Evolutionary conservation across 2,329 filamentous ascomycete genomes (phyloP).

Genomic region (Pseudocercospora pini-densiflorae): DNA sequence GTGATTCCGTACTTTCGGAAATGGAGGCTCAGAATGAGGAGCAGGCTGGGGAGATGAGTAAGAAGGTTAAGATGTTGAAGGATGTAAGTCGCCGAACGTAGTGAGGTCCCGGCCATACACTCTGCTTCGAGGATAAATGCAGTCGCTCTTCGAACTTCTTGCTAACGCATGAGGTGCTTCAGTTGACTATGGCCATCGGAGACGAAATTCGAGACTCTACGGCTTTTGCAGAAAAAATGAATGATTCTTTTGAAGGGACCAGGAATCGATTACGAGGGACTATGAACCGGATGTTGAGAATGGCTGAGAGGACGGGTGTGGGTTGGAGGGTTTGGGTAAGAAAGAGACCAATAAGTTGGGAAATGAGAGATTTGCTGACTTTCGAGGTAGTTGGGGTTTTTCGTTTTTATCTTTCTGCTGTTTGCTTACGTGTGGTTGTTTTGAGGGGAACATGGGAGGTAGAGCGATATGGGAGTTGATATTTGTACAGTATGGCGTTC

Average conservation of each 20-base stretch:
- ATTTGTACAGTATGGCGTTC: neutral
- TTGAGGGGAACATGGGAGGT: conserved; percentile 14
- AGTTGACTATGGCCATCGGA: conserved; percentile 86
- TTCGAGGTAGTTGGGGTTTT: conserved; percentile 66
- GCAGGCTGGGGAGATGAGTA: conserved; percentile 86
- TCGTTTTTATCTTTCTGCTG: conserved; percentile 77
- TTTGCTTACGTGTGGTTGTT: conserved; percentile 94
- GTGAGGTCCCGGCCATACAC: too few species aligned
- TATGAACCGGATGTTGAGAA: conserved; percentile 95
- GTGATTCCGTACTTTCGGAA: conserved; percentile 86
- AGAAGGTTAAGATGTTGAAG: conserved; percentile 88
- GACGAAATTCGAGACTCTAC: conserved; percentile 93
- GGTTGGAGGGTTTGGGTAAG: conserved; percentile 88
- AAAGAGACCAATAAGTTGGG: too few species aligned
- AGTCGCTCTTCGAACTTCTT: too few species aligned
- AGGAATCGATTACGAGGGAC: conserved; percentile 81
- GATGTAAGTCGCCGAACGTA: conserved; percentile 66
- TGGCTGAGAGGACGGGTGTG: conserved; percentile 94
- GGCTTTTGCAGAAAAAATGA: conserved; percentile 91
- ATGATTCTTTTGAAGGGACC: conserved; percentile 88
- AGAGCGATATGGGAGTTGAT: neutral
- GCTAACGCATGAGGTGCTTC: too few species aligned
- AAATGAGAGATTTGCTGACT: too few species aligned
- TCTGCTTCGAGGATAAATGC: too few species aligned
- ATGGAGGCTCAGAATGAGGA: conserved; percentile 94